These are phyloP conservation scores for Fusarium globosum DNA, from an alignment of 2,329 filamentous ascomycete species.

Conservation along the genomic window DNA sequence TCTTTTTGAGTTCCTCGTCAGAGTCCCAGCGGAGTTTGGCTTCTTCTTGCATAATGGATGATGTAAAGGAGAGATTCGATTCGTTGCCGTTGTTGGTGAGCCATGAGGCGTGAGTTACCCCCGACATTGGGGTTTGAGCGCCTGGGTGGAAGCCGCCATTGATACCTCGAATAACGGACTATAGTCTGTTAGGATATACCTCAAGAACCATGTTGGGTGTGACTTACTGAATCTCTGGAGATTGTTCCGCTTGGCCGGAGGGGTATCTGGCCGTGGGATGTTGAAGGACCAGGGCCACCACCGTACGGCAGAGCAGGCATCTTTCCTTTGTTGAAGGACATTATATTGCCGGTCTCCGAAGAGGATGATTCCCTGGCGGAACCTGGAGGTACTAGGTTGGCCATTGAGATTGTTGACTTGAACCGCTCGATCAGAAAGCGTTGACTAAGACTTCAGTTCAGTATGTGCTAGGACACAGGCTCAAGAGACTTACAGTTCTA, in stretches of 20 bases:
- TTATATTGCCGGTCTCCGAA: conserved; percentile 16
- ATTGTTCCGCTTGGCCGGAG: conserved; percentile 23
- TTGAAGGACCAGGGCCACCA: conserved; percentile 18
- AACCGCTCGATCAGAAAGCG: too few species aligned
- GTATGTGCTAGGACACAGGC: too few species aligned
- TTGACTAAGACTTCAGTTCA: too few species aligned
- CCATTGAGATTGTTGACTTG: conserved; percentile 9
- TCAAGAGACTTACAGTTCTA: neutral
- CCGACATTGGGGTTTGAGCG: conserved; percentile 48
- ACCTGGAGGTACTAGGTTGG: neutral
- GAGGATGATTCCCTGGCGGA: conserved; percentile 34
- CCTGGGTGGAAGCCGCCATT: conserved; percentile 48
- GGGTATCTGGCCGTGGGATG: conserved; percentile 20
- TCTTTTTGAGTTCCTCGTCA: conserved; percentile 52
- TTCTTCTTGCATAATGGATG: conserved; percentile 52
- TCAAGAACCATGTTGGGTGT: fast-evolving
- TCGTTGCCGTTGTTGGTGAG: conserved; percentile 47
- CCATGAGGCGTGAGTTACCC: conserved; percentile 47
- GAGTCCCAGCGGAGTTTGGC: conserved; percentile 55
- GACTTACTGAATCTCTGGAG: conserved; percentile 48
- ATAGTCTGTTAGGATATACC: neutral
- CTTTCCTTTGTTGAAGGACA: conserved; percentile 8
- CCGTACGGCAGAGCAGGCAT: neutral
- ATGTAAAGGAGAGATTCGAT: conserved; percentile 51
- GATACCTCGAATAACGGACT: conserved; percentile 51